Evolutionary conservation across 164 flowering plant genomes (phyloP), one percentile per base, ranked within the genome.

Genomic region (Vitis vinifera): DNA sequence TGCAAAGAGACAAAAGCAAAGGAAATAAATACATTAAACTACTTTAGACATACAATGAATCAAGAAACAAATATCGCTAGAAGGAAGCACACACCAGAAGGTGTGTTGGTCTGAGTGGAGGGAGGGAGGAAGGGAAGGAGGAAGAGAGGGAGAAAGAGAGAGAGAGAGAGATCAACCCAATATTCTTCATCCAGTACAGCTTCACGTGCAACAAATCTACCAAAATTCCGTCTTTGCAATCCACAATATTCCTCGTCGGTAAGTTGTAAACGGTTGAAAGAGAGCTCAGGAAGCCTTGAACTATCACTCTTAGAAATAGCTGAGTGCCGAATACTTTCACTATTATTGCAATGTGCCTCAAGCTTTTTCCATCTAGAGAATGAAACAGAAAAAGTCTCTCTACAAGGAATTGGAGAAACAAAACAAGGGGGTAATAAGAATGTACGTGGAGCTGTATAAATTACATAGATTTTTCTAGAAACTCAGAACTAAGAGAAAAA

Each of bases 121-220:
- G 44, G 44, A 4, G 44, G 44, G 44, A 37, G 44, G 44, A 6
- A 6, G 4, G 5, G 44, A 6, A 0, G 5, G 44, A 37, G 44
- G 6, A 6, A 37, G 7, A 37, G 44, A 31, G 44, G 2, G 44
- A 31, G 44, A 3, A 0, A 31, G 44, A 31, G 44, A 31, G 7
- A 37, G 44, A 61, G 23, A 59, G 62, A 66, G 69, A 49, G 44
- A 68, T 80, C 48, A 62, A 86, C 92, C 92, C 92, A 88, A 59
- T 83, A 86, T 78, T 88, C 92, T 78, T 86, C 92, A 80, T 86
- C 87, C 58, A 88, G 72, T n/a, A 81, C 74, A 65, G 87, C 92
- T 52, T 80, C 87, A 68, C 92, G 88, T 29, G 85, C 89, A 72
- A 85, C 75, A 70, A 75, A 88, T 37, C 77, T 79, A 55, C 87